Base-by-base conservation (phyloP, 306 rosid species). In the Vachellia pachyceras region DNA sequence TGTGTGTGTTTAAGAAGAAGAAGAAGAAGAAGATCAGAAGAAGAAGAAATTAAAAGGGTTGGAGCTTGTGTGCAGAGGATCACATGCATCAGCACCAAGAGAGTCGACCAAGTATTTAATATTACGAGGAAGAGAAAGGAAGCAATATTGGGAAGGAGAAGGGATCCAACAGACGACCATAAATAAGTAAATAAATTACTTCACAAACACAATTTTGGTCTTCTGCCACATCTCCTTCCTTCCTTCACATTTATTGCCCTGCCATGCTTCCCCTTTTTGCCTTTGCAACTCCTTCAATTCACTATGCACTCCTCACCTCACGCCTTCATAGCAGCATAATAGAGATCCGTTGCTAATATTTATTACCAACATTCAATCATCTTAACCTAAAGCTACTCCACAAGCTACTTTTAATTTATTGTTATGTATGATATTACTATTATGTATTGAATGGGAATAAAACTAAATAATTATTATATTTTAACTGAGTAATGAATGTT, bases 241-340 rank as follows among this genome's bases (percentile, higher is more conserved):
- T 35, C 70, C 36, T n/a, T 50, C 46, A 45, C 83, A 82, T 78
- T 73, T 64, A 72, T 40, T 77, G 11, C 13, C 0, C 6, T 69
- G 70, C 69, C 60, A 29, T 29, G 33, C 25, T 35, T 78, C 15
- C 75, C 69, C 33, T 23, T 47, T 37, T 39, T 18, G 22, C 80
- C 37, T 81, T 40, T 40, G 9, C 50, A 72, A 55, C 58, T 15
- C 77, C 69, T 52, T 29, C 61, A 55, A 77, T 73, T 78, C 18
- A 66, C 73, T 81, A 23, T 20, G 35, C 3, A 18, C 25, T 6
- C 22, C 25, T 18, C 58, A 17, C 58, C 4, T 0, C n/a, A 15
- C 1, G 58, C 58, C 58, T 6, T 17, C 23, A 54, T 3, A 54
- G n/a, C 7, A 54, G 22, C 0, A 52, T 52, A 6, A 50, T 7